Conservation (phyloP, 129 eudicot species). For the Dittrichia graveolens region DNA sequence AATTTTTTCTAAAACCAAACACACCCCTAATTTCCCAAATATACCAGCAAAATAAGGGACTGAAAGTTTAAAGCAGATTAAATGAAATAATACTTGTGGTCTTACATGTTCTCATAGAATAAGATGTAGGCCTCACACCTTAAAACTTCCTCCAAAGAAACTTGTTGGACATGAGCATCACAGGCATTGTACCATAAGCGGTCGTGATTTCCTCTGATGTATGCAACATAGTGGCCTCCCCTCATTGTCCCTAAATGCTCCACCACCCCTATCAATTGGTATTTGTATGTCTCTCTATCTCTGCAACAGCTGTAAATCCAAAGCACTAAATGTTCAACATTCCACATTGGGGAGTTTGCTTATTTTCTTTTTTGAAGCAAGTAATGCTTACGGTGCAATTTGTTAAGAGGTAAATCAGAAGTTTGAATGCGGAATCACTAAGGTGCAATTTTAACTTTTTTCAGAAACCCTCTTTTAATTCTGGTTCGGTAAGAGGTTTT, state of each 20-base stretch:
- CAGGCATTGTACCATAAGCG: slow-evolving; percentile 77
- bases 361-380: too few species aligned
- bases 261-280: slow-evolving; percentile 84
- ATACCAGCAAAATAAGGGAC: slow-evolving; percentile 4
- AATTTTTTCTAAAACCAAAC: too few species aligned
- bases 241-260: slow-evolving; percentile 90
- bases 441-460: too few species aligned
- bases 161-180: slow-evolving; percentile 69
- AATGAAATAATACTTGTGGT: too few species aligned
- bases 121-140: slow-evolving; percentile 80
- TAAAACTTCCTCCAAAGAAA: slow-evolving; percentile 70
- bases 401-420: too few species aligned
- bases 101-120: slow-evolving; percentile 69
- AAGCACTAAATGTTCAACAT: neutral
- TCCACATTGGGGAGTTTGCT: too few species aligned
- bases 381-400: too few species aligned
- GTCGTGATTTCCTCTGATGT: slow-evolving; percentile 52
- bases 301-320: slow-evolving; percentile 50
- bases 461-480: too few species aligned
- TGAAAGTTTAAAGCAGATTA: neutral
- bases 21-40: slow-evolving; percentile 25
- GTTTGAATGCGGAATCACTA: too few species aligned
- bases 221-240: slow-evolving; percentile 92
- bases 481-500: too few species aligned
- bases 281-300: slow-evolving; percentile 42